These are phyloP conservation scores for Picea glauca DNA, from an alignment of 75 land plant species.

Conservation along the genomic window DNA sequence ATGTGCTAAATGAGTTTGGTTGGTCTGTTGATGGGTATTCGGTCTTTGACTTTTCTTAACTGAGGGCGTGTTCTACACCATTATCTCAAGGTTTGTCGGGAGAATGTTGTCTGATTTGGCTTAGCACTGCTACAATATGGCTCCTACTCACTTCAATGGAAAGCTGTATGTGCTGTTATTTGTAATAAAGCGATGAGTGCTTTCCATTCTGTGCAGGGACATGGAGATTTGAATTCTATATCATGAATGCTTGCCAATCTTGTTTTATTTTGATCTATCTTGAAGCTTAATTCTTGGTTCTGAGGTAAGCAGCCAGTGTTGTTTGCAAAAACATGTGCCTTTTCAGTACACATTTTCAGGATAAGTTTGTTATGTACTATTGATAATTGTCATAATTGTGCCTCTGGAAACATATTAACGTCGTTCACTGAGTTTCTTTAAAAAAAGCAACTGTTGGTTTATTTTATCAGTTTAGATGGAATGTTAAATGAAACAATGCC, in stretches of 20 bases:
- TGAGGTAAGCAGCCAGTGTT: too few relatives aligned
- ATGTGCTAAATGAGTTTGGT: neutral
- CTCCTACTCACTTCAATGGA: neutral
- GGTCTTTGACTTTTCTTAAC: neutral
- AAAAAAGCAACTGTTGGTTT: neutral
- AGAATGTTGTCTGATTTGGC: neutral
- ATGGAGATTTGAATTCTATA: neutral
- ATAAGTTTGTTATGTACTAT: neutral
- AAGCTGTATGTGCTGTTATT: neutral
- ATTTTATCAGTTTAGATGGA: neutral
- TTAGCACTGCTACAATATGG: neutral
- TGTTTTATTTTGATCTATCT: too few relatives aligned
- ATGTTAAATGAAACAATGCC: neutral
- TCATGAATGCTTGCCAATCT: neutral
- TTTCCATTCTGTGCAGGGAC: neutral
- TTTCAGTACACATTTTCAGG: neutral
- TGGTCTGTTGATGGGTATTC: neutral
- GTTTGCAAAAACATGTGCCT: too few relatives aligned
- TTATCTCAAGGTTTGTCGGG: neutral
- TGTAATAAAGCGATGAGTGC: too few relatives aligned
- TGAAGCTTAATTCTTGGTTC: too few relatives aligned
- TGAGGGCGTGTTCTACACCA: neutral
- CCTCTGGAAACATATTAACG: neutral
- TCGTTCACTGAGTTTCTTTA: too few relatives aligned
- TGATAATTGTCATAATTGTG: neutral